Percentiles rank a stretch among this genome's conserved stretches.
Conservation (phyloP, 345 rosid genomes). For the Salix brachista region DNA sequence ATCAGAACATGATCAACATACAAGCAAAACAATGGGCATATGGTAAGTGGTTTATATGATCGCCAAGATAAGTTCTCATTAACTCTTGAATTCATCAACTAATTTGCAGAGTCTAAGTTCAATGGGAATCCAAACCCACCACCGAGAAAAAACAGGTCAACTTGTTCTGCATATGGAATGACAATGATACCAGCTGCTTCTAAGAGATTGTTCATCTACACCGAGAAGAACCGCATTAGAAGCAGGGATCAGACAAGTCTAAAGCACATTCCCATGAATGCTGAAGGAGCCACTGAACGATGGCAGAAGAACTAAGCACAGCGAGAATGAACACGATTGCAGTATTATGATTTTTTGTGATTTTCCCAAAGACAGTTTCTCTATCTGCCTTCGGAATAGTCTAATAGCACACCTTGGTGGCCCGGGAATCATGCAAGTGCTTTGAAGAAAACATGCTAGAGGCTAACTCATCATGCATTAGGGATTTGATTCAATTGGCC, state of each 20-base stretch:
- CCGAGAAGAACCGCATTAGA: background rate
- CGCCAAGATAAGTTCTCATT: background rate
- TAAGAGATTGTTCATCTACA: background rate
- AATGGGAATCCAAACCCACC: background rate
- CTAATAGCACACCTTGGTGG: background rate
- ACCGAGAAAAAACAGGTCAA: background rate
- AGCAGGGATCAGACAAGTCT: background rate
- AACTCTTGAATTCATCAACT: background rate
- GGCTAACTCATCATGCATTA: background rate
- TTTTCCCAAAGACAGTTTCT: background rate
- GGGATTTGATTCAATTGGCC: background rate
- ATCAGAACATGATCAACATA: background rate
- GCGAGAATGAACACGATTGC: background rate
- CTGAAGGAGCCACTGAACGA: background rate
- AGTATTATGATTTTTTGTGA: background rate
- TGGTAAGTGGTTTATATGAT: background rate
- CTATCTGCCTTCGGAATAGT: background rate
- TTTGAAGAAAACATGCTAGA: background rate
- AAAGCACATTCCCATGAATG: background rate
- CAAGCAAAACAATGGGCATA: background rate
- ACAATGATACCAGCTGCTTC: background rate
- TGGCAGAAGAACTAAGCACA: background rate
- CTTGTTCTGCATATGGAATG: background rate
- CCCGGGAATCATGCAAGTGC: background rate
- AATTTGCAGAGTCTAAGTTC: background rate